Evolutionary conservation across 768 basidiomycete genomes (phyloP), one percentile per base, ranked within the genome.

Genomic region (Boletus subcaerulescens): DNA sequence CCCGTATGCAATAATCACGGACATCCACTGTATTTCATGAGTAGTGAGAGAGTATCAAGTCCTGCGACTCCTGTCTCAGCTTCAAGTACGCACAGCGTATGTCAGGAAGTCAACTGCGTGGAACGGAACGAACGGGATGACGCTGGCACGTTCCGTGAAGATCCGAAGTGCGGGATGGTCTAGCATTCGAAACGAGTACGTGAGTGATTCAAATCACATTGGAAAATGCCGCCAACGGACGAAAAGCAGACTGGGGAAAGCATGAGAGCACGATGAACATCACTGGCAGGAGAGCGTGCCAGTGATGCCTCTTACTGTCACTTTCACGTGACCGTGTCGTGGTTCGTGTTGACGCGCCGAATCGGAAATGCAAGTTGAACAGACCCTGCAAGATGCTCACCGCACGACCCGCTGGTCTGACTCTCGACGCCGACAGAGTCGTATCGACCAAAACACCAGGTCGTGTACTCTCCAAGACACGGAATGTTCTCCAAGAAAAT

Each of bases 371-470:
- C 38, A 12, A 15, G 49, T 42, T 53, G 42, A 40, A 48, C 46
- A 52, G 35, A 36, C 13, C 14, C 48, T 8, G 39, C 63, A 65
- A 48, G 56, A 71, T 71, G 69, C 65, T 71, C 46, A 62, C 62
- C 48, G 55, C 57, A 42, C 61, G 71, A 13, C 63, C 65, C 6
- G 47, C 10, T 29, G 66, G 51, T 13, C 48, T 72, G 38, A 42
- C 69, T 36, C 54, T 76, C 46, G 65, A 71, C 32, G 48, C 46
- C 7, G 71, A 65, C 42, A 63, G 62, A 53, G 60, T 44, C 24
- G 40, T 59, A 3, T 15, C 56, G 15, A 61, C 75, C 1, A 86
- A 81, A 67, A 88, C 85, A 0, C 86, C 86, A 3, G 83, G 79
- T n/a, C 72, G 78, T 33, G 73, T 62, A 12, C 68, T 74, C 32